These are phyloP conservation scores for Podospora appendiculata DNA, from an alignment of 495 filamentous ascomycete genomes.

Conservation along the genomic window DNA sequence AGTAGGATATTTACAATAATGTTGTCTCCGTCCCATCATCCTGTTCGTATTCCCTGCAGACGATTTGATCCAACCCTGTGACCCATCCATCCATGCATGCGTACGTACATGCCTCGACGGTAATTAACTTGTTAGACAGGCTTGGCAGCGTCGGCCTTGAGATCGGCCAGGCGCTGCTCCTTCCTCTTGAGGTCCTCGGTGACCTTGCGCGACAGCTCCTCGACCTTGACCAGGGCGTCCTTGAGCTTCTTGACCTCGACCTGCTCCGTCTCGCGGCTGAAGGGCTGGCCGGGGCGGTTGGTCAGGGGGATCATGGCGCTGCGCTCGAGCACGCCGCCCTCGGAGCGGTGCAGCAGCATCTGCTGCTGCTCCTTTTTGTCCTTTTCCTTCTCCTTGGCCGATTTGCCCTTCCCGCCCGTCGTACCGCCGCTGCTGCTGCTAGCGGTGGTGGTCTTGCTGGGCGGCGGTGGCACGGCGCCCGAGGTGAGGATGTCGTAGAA, in stretches of 20 bases:
- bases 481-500: slow-evolving; percentile 78
- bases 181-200: slow-evolving; percentile 58
- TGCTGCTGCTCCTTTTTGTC: slow-evolving; percentile 11
- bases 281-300: slow-evolving; percentile 59
- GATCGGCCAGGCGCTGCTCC: slow-evolving; percentile 39
- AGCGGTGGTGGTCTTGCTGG: slow-evolving; percentile 5
- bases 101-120: no score
- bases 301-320: slow-evolving; percentile 64
- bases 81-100: no score
- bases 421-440: slow-evolving; percentile 12
- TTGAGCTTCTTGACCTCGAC: slow-evolving; percentile 65
- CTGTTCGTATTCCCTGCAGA: no score
- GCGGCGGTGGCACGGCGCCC: slow-evolving; percentile 34
- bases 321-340: slow-evolving; percentile 46
- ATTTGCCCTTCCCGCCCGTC: background rate
- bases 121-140: no score
- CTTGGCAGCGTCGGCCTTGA: slow-evolving; percentile 24
- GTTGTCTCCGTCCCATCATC: no score
- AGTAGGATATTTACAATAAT: no score
- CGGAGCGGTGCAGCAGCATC: slow-evolving; percentile 17
- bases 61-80: no score
- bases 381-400: slow-evolving; percentile 11
- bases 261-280: slow-evolving; percentile 65
- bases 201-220: slow-evolving; percentile 52
- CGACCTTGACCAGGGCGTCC: slow-evolving; percentile 61